Evolutionary conservation across 306 rosid species (phyloP), one percentile per base, ranked within the genome.

Genomic region (Pachyrhizus erosus): DNA sequence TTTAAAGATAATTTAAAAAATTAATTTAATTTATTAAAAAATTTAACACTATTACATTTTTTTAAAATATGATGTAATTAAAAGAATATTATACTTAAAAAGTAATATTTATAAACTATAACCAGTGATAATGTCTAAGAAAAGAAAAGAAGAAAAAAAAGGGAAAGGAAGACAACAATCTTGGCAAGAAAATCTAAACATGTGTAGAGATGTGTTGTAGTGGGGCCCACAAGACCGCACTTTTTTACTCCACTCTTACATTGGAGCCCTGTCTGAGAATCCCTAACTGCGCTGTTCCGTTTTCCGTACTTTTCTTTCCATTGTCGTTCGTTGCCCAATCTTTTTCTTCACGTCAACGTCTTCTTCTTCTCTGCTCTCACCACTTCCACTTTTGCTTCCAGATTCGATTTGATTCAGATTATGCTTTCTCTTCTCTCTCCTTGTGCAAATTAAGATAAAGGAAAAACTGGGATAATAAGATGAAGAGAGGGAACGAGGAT

Each of bases 211-310:
- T 2, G 40, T 40, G 31, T 43, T 39, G 54, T 40, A 12, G 74
- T 39, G 76, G 76, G 61, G 20, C 43, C 76, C 76, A 71, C 60
- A 48, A 15, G 61, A 71, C 2, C 76, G 76, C 76, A 71, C 76
- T 48, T 71, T 71, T 70, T 26, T 5, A 3, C 3, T 21, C 9
- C 24, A 0, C 58, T 3, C 17, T 18, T 20, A 20, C 18, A 48
- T 66, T 9, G 48, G 9, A 66, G 17, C 48, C 8, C 0, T 66
- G 27, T 66, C 72, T 34, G 26, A 33, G 10, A 68, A 71, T 71
- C 76, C 76, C 76, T 71, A 71, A 27, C 40, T 14, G 23, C 2
- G 21, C 75, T 6, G 57, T 70, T 70, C 39, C 40, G 40, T 23
- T 70, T 27, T 12, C 75, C 42, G 23, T 26, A 70, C 31, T 13